Evolutionary conservation across 768 basidiomycete species (phyloP), one percentile per base, ranked within the genome.

Genomic region (Tricholoma terreum): DNA sequence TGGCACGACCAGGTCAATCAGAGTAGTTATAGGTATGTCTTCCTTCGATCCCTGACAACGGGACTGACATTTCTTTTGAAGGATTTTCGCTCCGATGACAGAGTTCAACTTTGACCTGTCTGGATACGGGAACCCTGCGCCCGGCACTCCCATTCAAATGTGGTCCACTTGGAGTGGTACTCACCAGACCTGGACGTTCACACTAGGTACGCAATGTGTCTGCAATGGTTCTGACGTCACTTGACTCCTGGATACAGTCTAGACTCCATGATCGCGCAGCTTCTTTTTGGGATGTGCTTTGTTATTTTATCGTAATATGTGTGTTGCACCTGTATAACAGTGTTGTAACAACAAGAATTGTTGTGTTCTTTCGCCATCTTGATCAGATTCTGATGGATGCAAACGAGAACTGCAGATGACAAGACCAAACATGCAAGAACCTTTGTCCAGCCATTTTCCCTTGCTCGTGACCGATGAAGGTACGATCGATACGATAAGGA

Each of bases 181-280:
- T 17, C 83, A 84, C 61, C 84, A 86, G 69, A 73, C 78, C 3
- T 85, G 84, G 84, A 72, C 61, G 22, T 74, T 80, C 64, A 69
- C 67, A 36, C 62, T 58, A 67, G 67, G 71, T 71, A 49, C 50
- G 67, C 60, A n/a, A 14, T 24, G 17, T 50, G 15, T 33, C 48
- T 46, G 12, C 8, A 46, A 6, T 11, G 24, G 27, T 24, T 46
- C 27, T 4, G 24, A 24, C 22, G 11, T 46, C 1, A 14, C 4
- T n/a, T 46, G 22, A 46, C 6, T 27, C 45, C 15, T 5, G 12
- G 34, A 9, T 9, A 8, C 10, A 21, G 40, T 9, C 40, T 42
- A 42, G 19, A 19, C n/a, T 42, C 43, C 43, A 15, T 11, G 15
- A 15, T 46, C 24, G 6, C 24, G 2, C 24, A 27, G 24, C 24